These are phyloP conservation scores for Paramecium caudatum DNA, from an alignment of 73 alveolate species.

Conservation along the genomic window DNA sequence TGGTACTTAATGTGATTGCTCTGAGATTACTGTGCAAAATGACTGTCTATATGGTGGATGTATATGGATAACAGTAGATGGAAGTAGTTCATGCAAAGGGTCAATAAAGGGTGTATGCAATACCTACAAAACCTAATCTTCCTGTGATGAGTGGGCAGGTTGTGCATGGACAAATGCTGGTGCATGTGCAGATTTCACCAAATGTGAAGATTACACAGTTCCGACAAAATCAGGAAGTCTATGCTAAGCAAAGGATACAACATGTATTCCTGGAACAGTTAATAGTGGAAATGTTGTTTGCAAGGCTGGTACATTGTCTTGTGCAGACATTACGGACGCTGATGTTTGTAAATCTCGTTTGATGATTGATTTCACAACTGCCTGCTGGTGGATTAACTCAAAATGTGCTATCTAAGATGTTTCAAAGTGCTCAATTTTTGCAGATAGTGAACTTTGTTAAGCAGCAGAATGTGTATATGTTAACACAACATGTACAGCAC, in stretches of 20 bases:
- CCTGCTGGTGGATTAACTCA: no score
- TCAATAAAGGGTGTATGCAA: not conserved
- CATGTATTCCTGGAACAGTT: constrained; percentile 15
- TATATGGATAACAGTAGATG: not conserved
- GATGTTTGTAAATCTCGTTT: not conserved
- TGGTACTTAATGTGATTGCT: not conserved
- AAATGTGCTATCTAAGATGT: not conserved
- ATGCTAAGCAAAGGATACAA: not conserved
- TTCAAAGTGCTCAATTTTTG: not conserved
- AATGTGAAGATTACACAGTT: not conserved
- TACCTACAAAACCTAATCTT: not conserved
- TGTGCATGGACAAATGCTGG: not conserved
- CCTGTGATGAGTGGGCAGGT: not conserved
- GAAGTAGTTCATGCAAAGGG: not conserved
- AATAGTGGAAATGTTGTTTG: not conserved
- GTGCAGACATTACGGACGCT: not conserved
- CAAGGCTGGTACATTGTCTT: not conserved
- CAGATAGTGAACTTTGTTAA: not conserved
- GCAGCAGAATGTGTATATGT: no score
- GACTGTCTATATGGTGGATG: not conserved
- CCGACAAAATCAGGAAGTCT: not conserved
- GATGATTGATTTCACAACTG: not conserved
- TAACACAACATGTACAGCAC: not conserved
- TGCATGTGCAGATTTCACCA: not conserved
- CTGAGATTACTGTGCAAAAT: not conserved